Evolutionary conservation across 495 filamentous ascomycete genomes (phyloP).

Genomic region (Glutinoglossum americanum): DNA sequence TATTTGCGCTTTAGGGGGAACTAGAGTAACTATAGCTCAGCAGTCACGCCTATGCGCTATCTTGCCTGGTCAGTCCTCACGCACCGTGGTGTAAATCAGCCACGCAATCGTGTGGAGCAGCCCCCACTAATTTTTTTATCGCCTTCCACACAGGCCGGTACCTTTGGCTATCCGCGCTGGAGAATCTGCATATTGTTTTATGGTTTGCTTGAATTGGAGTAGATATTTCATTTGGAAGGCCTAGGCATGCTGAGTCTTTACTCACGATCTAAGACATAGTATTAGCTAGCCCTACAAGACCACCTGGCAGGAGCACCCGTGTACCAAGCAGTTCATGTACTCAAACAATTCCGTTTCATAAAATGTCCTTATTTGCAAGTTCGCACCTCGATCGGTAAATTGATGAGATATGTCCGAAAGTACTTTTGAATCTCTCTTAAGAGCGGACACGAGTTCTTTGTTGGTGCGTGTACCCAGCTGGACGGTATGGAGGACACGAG

Average conservation of each 20-base stretch:
- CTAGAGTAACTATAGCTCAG: too few relatives aligned
- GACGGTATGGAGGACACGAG: not conserved
- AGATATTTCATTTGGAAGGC: not conserved
- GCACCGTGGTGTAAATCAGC: too few relatives aligned
- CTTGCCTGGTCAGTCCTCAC: too few relatives aligned
- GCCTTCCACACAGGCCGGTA: constrained; percentile 1
- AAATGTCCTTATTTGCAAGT: not conserved
- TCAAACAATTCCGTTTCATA: not conserved
- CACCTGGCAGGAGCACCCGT: not conserved
- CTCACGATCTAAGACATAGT: not conserved
- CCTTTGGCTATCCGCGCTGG: not conserved
- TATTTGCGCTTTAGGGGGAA: too few relatives aligned
- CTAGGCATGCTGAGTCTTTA: not conserved
- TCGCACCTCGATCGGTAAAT: not conserved
- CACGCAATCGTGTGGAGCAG: too few relatives aligned
- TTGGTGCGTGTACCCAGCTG: not conserved
- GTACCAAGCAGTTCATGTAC: not conserved
- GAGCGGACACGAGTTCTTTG: not conserved
- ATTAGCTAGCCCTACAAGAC: too few relatives aligned
- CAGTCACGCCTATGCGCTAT: too few relatives aligned
- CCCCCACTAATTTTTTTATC: not conserved
- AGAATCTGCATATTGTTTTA: not conserved
- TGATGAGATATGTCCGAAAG: not conserved
- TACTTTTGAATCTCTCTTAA: not conserved
- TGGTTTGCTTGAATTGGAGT: constrained; percentile 1